These are phyloP conservation scores for Stylonectria norvegica DNA, from an alignment of 2,329 filamentous ascomycete species.

Conservation along the genomic window DNA sequence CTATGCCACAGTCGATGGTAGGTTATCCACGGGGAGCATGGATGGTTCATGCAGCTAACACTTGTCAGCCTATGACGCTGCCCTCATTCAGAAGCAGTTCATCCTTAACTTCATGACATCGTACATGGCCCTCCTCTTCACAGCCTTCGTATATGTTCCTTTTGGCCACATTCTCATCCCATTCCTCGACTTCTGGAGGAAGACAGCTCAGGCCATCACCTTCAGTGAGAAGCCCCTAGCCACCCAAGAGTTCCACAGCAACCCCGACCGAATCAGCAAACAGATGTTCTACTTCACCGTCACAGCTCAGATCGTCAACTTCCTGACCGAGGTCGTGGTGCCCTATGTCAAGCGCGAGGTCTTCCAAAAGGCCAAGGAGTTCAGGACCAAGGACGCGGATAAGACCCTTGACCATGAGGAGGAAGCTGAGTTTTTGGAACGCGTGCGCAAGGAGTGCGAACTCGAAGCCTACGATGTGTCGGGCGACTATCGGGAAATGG, in stretches of 20 bases:
- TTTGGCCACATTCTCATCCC: slow-evolving; percentile 83
- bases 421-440: slow-evolving; percentile 74
- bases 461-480: slow-evolving; percentile 86
- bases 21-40: neutral
- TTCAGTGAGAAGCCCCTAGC: slow-evolving; percentile 70
- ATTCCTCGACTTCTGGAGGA: slow-evolving; percentile 76
- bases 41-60: too few relatives aligned
- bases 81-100: slow-evolving; percentile 89
- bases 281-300: slow-evolving; percentile 97
- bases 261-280: slow-evolving; percentile 76
- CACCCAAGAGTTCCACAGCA: slow-evolving; percentile 69
- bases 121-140: slow-evolving; percentile 87
- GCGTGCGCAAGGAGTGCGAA: slow-evolving; percentile 79
- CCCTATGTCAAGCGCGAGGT: slow-evolving; percentile 79
- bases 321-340: slow-evolving; percentile 78
- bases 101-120: slow-evolving; percentile 96
- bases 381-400: slow-evolving; percentile 56
- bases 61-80: slow-evolving; percentile 66
- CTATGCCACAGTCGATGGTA: slow-evolving; percentile 78
- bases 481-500: slow-evolving; percentile 88
- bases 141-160: slow-evolving; percentile 90
- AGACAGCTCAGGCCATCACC: slow-evolving; percentile 70
- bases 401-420: slow-evolving; percentile 65
- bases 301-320: slow-evolving; percentile 86
- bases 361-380: slow-evolving; percentile 74